Evolutionary conservation across 2,329 filamentous ascomycete genomes (phyloP).

Genomic region (Alternaria arborescens): DNA sequence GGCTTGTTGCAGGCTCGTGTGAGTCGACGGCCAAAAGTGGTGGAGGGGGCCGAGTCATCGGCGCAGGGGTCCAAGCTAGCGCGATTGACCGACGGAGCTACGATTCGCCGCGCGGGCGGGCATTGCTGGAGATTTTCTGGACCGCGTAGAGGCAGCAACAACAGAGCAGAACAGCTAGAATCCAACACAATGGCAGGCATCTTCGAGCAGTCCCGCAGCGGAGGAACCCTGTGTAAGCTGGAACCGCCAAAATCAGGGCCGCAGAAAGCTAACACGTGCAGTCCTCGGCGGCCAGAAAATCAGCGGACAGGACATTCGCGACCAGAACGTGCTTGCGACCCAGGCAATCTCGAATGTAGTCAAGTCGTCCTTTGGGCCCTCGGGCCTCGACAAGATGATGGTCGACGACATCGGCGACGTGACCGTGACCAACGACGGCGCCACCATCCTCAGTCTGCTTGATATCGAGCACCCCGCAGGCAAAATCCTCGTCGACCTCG

Average conservation of each 20-base stretch:
- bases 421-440: constrained; percentile 98
- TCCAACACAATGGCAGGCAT: constrained; percentile 80
- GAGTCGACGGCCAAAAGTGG: constrained; percentile 35
- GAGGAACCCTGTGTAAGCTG: constrained; percentile 82
- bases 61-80: constrained; percentile 30
- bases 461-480: constrained; percentile 98
- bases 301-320: constrained; percentile 92
- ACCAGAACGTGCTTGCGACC: constrained; percentile 96
- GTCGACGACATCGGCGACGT: constrained; percentile 99
- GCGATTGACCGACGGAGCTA: constrained; percentile 28
- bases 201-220: constrained; percentile 92
- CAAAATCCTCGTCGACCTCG: constrained; percentile 97
- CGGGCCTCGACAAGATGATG: constrained; percentile 99
- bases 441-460: constrained; percentile 92
- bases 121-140: constrained; percentile 38
- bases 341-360: constrained; percentile 98
- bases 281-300: constrained; percentile 97
- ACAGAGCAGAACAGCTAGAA: constrained; percentile 40
- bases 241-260: constrained; percentile 1
- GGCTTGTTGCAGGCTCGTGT: constrained; percentile 36
- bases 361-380: constrained; percentile 97
- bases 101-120: constrained; percentile 32
- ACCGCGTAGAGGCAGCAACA: constrained; percentile 41
- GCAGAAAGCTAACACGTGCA: constrained; percentile 49
- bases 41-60: constrained; percentile 41